Conservation (phyloP, 208 protist species). For the Leishmania arabica region DNA sequence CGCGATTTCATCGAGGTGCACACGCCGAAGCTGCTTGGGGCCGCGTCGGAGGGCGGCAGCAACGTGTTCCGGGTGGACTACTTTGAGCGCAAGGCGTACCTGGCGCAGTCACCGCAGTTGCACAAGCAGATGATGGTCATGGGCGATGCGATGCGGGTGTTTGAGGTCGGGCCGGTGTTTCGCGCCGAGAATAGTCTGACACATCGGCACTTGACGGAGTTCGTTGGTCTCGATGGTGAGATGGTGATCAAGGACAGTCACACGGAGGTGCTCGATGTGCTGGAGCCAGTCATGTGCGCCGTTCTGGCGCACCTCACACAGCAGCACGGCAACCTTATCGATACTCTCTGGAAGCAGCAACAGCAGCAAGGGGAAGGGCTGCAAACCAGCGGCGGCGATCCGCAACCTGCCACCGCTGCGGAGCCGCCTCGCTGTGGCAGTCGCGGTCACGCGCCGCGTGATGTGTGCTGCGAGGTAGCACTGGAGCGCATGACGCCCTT, state of each 20-base stretch:
- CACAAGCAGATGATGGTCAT: constrained; percentile 99
- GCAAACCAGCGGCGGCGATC: not conserved
- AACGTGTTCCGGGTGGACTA: constrained; percentile 82
- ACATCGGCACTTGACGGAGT: constrained; percentile 99
- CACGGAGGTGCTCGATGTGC: constrained; percentile 96
- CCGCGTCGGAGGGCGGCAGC: constrained; percentile 93
- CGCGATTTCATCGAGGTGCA: constrained; percentile 98
- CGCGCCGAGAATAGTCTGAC: constrained; percentile 98
- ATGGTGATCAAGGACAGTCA: constrained; percentile 97
- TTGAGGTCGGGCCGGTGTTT: constrained; percentile 97
- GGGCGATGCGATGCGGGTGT: constrained; percentile 94
- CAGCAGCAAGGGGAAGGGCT: not conserved
- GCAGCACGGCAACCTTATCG: constrained; percentile 12
- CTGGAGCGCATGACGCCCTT: constrained; percentile 3
- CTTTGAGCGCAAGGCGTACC: constrained; percentile 82
- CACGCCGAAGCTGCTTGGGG: constrained; percentile 98
- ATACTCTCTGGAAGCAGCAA: constrained; percentile 19
- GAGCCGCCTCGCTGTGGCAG: not conserved
- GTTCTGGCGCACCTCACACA: constrained; percentile 91
- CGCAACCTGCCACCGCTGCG: not conserved
- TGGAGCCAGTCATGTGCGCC: constrained; percentile 93
- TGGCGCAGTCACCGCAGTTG: constrained; percentile 99
- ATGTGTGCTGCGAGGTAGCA: constrained; percentile 28
- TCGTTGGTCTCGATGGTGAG: constrained; percentile 99
- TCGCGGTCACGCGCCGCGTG: constrained; percentile 2